Percentiles rank a stretch among this genome's conserved stretches.
Conservation (phyloP, 2,329 filamentous ascomycete genomes). For the Botrytis squamosa region DNA sequence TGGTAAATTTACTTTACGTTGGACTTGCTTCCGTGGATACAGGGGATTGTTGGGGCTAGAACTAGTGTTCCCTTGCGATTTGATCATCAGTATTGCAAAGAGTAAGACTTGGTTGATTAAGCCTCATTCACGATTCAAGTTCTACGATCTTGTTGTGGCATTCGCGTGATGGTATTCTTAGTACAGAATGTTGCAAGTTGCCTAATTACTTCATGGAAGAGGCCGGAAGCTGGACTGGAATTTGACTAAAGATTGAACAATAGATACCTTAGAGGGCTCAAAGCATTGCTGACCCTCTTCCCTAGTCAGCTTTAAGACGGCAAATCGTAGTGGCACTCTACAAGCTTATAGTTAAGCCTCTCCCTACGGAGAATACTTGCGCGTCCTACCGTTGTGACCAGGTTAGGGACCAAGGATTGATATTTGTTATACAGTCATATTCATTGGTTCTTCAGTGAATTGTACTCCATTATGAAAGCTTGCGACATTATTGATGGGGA, state of each 20-base stretch:
- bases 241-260: background rate
- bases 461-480: background rate
- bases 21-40: background rate
- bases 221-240: background rate
- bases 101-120: too few species aligned
- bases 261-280: background rate
- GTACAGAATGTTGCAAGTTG: background rate
- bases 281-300: background rate
- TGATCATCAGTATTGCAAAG: background rate
- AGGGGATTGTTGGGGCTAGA: background rate
- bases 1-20: background rate
- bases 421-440: background rate
- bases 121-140: background rate
- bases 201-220: background rate
- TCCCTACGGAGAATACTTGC: background rate
- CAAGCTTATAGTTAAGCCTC: background rate
- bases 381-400: background rate
- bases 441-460: background rate
- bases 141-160: background rate
- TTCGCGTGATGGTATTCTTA: background rate
- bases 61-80: background rate
- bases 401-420: background rate
- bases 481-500: background rate
- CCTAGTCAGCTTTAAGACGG: too few species aligned
- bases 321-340: background rate